A percentile compares a stretch with the other conserved stretches of the same genome.
Evolutionary conservation across 352 stramenopile species (phyloP).

Genomic region (Pythium phragmiticola): DNA sequence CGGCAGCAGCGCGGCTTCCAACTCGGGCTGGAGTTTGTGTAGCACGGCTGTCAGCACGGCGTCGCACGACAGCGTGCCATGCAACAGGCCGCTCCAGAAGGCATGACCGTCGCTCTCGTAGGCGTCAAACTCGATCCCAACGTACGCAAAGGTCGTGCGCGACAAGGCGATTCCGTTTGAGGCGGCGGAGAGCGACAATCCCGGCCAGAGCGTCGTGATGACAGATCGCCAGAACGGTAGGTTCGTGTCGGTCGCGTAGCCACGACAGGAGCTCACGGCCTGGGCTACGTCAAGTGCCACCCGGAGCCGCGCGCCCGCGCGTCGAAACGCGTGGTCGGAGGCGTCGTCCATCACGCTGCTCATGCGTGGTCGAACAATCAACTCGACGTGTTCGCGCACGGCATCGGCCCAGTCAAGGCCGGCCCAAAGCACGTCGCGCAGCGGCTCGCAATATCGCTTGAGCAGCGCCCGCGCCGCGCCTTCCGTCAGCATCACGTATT

Average conservation of each 20-base stretch:
- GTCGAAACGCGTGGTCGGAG: background rate
- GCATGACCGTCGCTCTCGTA: background rate
- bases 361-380: background rate
- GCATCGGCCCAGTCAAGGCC: background rate
- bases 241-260: background rate
- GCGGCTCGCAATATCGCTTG: background rate
- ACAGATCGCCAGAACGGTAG: constrained; percentile 1
- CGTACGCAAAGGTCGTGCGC: background rate
- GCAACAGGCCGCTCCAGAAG: background rate
- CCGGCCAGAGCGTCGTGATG: background rate
- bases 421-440: background rate
- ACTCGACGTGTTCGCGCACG: background rate
- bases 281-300: background rate
- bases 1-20: background rate
- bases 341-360: too few species aligned
- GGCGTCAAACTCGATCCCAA: background rate
- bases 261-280: constrained; percentile 8
- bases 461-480: background rate
- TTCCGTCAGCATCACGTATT: background rate
- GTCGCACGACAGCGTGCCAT: background rate
- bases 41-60: background rate
- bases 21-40: background rate
- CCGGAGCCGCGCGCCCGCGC: background rate
- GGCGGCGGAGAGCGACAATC: too few species aligned
- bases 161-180: background rate